Conservation (phyloP, 1,284 basidiomycete species). For the Pyrrhoderma noxium region DNA sequence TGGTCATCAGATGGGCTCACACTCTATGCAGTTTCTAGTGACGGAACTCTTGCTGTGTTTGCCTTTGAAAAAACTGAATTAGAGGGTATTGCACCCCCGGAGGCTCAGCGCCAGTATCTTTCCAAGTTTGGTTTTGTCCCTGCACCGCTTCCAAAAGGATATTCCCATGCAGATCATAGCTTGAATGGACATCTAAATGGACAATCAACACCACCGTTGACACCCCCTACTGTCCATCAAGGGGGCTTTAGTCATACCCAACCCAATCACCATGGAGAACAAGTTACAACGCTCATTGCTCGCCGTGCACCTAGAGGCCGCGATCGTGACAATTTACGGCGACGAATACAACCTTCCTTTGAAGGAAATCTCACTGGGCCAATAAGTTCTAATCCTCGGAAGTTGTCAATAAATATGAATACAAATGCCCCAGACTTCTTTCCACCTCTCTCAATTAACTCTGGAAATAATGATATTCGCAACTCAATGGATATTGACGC, state of each 20-base stretch:
- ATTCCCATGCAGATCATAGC: constrained; percentile 41
- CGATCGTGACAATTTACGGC: constrained; percentile 35
- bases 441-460: constrained; percentile 16
- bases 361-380: constrained; percentile 26
- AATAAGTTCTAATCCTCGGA: background rate
- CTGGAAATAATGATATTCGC: constrained; percentile 3
- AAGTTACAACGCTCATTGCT: constrained; percentile 65
- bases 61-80: constrained; percentile 76
- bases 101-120: constrained; percentile 70
- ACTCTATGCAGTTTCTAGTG: constrained; percentile 92
- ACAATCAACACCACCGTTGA: constrained; percentile 28
- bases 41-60: constrained; percentile 89
- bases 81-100: constrained; percentile 72
- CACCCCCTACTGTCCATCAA: constrained; percentile 31
- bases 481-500: constrained; percentile 21
- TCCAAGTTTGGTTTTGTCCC: constrained; percentile 69
- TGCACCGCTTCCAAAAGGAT: constrained; percentile 59
- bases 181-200: constrained; percentile 18
- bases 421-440: constrained; percentile 25
- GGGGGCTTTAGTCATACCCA: constrained; percentile 33
- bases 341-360: constrained; percentile 56
- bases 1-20: constrained; percentile 89
- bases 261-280: constrained; percentile 36
- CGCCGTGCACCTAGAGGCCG: constrained; percentile 39
- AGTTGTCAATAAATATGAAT: background rate